Conservation (phyloP, 106 monocot species). For the Gastrodia elata region DNA sequence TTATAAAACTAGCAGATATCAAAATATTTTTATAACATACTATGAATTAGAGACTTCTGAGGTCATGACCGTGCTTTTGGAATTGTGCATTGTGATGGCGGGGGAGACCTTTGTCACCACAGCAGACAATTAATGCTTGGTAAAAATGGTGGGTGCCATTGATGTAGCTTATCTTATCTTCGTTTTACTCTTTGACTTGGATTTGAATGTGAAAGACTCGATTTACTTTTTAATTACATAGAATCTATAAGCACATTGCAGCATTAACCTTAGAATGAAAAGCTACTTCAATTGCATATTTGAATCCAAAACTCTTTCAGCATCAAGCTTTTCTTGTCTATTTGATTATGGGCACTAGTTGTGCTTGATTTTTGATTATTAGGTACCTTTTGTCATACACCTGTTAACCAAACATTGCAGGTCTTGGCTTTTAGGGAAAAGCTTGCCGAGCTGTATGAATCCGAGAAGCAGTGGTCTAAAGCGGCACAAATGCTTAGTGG, state of each 20-base stretch:
- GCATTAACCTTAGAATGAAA: neutral
- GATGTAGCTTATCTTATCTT: neutral
- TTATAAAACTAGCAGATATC: too few species aligned
- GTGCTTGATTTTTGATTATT: neutral
- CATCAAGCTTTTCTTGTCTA: neutral
- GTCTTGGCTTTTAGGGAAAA: constrained; percentile 91
- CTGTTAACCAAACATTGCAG: constrained; percentile 26
- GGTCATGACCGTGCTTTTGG: neutral
- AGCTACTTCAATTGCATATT: neutral
- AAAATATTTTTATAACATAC: too few species aligned
- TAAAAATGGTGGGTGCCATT: neutral
- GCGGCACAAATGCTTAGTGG: constrained; percentile 99
- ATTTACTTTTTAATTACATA: neutral
- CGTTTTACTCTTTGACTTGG: neutral
- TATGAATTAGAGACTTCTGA: neutral
- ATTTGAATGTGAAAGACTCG: neutral
- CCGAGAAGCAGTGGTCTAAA: constrained; percentile 94
- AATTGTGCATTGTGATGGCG: neutral
- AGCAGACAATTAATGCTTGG: neutral
- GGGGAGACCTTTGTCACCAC: neutral
- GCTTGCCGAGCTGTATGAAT: constrained; percentile 95
- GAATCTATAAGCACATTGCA: neutral
- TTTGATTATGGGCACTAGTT: neutral
- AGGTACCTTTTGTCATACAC: neutral
- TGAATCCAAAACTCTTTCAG: neutral